Conservation (phyloP, 306 rosid species). For the Vigna mungo region DNA sequence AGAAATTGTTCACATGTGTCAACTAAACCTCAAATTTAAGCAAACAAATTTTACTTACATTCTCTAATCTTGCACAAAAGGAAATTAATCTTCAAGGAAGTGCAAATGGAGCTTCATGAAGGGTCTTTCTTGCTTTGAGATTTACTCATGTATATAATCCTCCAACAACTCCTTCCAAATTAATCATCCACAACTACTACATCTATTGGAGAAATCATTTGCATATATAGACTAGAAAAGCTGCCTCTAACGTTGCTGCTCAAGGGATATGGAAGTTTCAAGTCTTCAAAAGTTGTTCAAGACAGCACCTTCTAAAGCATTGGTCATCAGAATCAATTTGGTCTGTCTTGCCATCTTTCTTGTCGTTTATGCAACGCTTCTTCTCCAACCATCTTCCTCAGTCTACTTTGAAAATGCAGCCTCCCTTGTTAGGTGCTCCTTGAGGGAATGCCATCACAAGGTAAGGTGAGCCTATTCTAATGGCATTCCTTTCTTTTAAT, state of each 20-base stretch:
- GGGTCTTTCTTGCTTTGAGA: constrained; percentile 54
- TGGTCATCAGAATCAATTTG: constrained; percentile 74
- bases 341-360: constrained; percentile 69
- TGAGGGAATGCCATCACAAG: constrained; percentile 85
- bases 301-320: constrained; percentile 72
- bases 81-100: constrained; percentile 41
- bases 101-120: constrained; percentile 61
- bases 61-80: constrained; percentile 10
- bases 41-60: constrained; percentile 26
- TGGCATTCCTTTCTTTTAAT: constrained; percentile 9
- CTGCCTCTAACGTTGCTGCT: constrained; percentile 5
- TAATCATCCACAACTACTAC: constrained; percentile 39
- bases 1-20: constrained; percentile 25
- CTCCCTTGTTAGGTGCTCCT: constrained; percentile 75
- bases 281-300: constrained; percentile 64
- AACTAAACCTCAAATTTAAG: constrained; percentile 41
- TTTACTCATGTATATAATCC: constrained; percentile 55
- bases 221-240: constrained; percentile 48
- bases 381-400: constrained; percentile 82
- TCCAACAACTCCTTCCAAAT: constrained; percentile 56
- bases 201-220: constrained; percentile 26
- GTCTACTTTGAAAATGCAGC: constrained; percentile 73
- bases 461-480: constrained; percentile 85
- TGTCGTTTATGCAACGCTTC: constrained; percentile 62
- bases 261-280: constrained; percentile 53